phyloP scores from a whole-genome alignment of 768 basidiomycete genomes.

The Mycena rosella region DNA sequence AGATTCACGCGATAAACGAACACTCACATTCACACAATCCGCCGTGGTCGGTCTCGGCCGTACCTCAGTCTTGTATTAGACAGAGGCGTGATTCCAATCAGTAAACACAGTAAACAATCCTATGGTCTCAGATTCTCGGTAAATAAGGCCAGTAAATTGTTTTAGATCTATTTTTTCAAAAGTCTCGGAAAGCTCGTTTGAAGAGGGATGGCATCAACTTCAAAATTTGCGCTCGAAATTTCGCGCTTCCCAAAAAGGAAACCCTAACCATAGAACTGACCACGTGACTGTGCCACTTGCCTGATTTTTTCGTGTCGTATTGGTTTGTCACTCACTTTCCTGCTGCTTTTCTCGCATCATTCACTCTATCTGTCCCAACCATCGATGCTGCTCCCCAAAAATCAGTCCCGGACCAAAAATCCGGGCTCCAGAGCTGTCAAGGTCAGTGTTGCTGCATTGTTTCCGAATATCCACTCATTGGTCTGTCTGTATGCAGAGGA shows the following conservation, averaged over 20 bases:
- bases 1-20: too few species aligned
- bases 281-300: slow-evolving; percentile 2
- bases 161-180: neutral
- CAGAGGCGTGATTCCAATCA: too few species aligned
- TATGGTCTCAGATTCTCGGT: neutral
- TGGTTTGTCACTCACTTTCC: neutral
- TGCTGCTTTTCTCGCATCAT: neutral
- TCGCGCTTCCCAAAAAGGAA: neutral
- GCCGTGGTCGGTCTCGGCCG: too few species aligned
- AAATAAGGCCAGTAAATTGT: slow-evolving; percentile 4
- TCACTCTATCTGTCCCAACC: neutral
- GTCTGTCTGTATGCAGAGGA: neutral
- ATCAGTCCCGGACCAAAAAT: neutral
- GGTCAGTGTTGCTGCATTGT: neutral
- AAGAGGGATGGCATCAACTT: neutral
- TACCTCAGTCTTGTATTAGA: too few species aligned
- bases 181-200: neutral
- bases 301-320: neutral
- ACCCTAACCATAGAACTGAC: neutral
- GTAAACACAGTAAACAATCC: too few species aligned
- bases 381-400: neutral
- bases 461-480: neutral
- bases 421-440: neutral
- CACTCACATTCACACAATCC: too few species aligned
- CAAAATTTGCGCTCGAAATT: neutral